Base-by-base conservation (phyloP, 2,329 filamentous ascomycete species). In the Nigrograna mackinnonii region DNA sequence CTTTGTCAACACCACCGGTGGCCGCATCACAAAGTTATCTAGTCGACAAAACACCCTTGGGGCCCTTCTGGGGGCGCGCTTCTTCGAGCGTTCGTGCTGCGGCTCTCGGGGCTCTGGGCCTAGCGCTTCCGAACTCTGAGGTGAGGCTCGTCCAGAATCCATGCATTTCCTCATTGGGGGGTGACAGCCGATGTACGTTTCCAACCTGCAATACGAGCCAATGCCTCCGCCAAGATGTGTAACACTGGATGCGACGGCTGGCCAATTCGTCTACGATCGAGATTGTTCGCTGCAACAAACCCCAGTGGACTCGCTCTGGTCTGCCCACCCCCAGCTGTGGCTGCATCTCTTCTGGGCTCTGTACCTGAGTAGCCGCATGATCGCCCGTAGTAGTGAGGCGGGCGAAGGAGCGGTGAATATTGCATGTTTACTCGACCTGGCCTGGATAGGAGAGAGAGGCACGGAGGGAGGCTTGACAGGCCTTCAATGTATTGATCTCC, bases 91-190 rank as follows among this genome's bases (percentile, higher is more conserved):
- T 28, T 28, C 20, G 5, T 24, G 28, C 21, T 22, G 38, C 33
- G 35, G 43, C 22, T 22, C 37, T 20, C 38, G 37, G 43, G n/a
- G 37, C n/a, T 13, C 32, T 16, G 4, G 35, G 6, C 30, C 41
- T 44, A 45, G 43, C 24, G 43, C 38, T 32, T 42, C 43, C 35
- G 38, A 40, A 11, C 13, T 9, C 12, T 14, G 19, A 24, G 35
- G 13, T 18, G 16, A 19, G 7, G 12, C 30, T 7, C 16, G 17
- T 21, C 30, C 17, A 30, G 28, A 34, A n/a, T n/a, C n/a, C n/a
- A n/a, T n/a, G n/a, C n/a, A 31, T 40, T 30, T 36, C 37, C 37
- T 36, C 13, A 20, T 38, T 20, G 7, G 24, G 30, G 24, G 7
- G 14, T 22, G 26, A 41, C 37, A 42, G 32, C 32, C 38, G 38